A percentile compares a stretch with the other conserved stretches of the same genome.
These are phyloP conservation scores for Penicillium sp. DNA, from an alignment of 2,329 filamentous ascomycete genomes.

Conservation along the genomic window DNA sequence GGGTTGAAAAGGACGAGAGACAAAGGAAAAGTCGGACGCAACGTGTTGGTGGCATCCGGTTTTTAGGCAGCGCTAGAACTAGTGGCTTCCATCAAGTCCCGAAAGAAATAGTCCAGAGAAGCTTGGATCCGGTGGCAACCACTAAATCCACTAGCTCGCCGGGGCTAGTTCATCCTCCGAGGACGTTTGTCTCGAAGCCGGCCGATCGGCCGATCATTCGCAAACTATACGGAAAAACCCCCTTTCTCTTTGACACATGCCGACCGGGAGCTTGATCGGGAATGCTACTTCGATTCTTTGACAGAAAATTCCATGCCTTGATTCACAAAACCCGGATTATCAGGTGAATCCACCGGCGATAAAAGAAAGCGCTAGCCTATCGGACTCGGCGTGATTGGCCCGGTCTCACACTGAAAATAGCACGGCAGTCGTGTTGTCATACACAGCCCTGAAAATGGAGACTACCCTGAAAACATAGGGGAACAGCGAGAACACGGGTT, in stretches of 20 bases:
- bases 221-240: not conserved
- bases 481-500: not conserved
- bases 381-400: slow-evolving; percentile 6
- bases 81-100: not conserved
- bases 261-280: not conserved
- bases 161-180: not conserved
- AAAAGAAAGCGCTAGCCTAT: not conserved
- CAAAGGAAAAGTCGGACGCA: not conserved
- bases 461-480: not conserved
- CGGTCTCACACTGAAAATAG: slow-evolving; percentile 12
- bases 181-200: not conserved
- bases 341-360: not conserved
- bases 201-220: not conserved
- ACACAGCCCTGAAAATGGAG: not conserved
- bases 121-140: not conserved
- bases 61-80: not conserved
- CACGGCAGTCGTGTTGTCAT: slow-evolving; percentile 16
- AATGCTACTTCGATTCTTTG: not conserved
- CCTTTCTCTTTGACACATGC: not conserved
- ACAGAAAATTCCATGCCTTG: not conserved
- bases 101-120: not conserved
- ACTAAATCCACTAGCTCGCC: not conserved
- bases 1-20: not conserved
- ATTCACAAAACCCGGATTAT: not conserved
- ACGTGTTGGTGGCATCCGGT: not conserved